Conservation (phyloP, 2,329 filamentous ascomycete species). For the Cyphellophora europaea region DNA sequence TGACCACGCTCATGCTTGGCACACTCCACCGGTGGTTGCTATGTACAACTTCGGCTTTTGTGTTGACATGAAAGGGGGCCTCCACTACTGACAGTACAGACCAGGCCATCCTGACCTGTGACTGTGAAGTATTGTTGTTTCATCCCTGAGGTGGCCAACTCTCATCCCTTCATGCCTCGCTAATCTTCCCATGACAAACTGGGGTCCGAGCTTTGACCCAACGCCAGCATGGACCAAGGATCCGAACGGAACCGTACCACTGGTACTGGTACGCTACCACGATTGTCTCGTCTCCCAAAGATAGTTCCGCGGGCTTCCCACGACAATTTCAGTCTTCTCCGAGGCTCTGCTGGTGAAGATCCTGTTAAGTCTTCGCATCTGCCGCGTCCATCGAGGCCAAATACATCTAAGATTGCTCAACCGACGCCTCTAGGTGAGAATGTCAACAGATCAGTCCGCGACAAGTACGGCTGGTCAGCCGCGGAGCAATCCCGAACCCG, state of each 20-base stretch:
- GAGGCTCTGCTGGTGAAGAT: slow-evolving; percentile 10
- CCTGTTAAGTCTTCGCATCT: slow-evolving; percentile 2
- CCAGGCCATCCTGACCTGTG: no score
- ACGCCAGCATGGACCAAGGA: slow-evolving; percentile 14
- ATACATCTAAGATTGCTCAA: not conserved
- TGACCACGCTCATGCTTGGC: no score
- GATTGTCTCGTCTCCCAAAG: slow-evolving; percentile 17
- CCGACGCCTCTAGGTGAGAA: slow-evolving; percentile 9
- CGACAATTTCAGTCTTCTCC: slow-evolving; percentile 15
- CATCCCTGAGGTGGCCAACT: no score
- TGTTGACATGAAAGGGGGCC: no score
- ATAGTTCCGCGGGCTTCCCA: slow-evolving; percentile 15
- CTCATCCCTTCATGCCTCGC: no score
- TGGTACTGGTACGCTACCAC: slow-evolving; percentile 12
- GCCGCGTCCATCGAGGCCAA: slow-evolving; percentile 2
- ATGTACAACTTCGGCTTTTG: no score
- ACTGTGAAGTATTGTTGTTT: no score
- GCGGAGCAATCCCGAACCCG: slow-evolving; percentile 3
- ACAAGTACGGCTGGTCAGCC: slow-evolving; percentile 12
- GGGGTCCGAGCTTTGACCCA: no score
- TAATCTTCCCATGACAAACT: no score
- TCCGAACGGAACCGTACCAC: slow-evolving; percentile 8
- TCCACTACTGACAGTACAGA: no score
- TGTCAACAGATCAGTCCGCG: slow-evolving; percentile 10
- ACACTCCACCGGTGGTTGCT: no score